Conservation (phyloP, 176 grass and related monocot genomes). For the Carex cristatella region DNA sequence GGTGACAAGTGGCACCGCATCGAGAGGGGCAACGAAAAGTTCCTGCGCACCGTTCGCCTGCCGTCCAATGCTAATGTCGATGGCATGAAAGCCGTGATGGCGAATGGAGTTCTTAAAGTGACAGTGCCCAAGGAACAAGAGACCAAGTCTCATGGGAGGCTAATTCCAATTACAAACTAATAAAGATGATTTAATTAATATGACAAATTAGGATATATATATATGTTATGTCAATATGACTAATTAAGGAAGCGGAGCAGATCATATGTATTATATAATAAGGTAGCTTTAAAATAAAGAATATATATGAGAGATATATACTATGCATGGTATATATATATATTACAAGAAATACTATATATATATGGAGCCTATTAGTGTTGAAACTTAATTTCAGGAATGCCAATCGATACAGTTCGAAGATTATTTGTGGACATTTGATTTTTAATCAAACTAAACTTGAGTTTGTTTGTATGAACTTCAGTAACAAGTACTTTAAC, state of each 20-base stretch:
- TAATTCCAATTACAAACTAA: conserved; percentile 53
- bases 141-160: conserved; percentile 19
- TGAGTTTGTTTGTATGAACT: too few species aligned
- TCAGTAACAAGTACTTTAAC: too few species aligned
- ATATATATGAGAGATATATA: too few species aligned
- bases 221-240: neutral
- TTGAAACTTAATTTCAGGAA: neutral
- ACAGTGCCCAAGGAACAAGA: conserved; percentile 53
- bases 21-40: conserved; percentile 42
- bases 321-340: neutral
- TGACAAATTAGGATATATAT: neutral
- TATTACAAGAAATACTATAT: too few species aligned
- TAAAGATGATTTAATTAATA: neutral
- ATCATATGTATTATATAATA: neutral
- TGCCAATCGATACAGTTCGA: neutral
- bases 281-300: neutral
- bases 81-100: conserved; percentile 22
- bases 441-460: too few species aligned
- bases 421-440: too few species aligned
- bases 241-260: neutral
- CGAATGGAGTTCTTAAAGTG: conserved; percentile 57
- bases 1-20: conserved; percentile 55
- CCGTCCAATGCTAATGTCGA: conserved; percentile 45
- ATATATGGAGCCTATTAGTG: neutral
- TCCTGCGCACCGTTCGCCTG: conserved; percentile 40